phyloP scores from a whole-genome alignment of 495 filamentous ascomycete species.

The Trichocladium antarcticum region DNA sequence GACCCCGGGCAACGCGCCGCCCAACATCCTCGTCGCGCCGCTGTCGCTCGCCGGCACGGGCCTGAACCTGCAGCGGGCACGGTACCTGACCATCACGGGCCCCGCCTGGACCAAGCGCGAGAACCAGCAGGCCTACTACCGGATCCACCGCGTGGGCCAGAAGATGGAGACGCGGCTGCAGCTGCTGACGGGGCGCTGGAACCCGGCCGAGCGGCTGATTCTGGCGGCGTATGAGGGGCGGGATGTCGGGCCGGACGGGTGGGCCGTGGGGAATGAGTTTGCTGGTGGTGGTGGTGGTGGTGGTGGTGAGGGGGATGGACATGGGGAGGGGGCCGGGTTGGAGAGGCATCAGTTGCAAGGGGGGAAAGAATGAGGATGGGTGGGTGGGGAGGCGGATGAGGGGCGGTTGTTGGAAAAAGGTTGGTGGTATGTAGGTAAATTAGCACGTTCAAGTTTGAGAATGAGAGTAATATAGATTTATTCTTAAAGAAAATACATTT shows the following conservation, averaged over 20 bases:
- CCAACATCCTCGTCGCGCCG: slow-evolving; percentile 19
- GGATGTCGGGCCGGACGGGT: background rate
- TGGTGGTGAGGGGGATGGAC: background rate
- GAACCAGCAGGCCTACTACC: slow-evolving; percentile 22
- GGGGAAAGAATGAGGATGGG: background rate
- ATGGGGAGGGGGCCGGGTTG: background rate
- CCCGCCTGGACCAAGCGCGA: slow-evolving; percentile 21
- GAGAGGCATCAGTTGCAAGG: slow-evolving; percentile 9
- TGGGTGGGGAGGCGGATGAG: background rate
- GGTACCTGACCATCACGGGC: slow-evolving; percentile 18
- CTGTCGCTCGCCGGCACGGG: slow-evolving; percentile 19
- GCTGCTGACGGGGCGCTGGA: slow-evolving; percentile 15
- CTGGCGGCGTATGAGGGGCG: slow-evolving; percentile 10
- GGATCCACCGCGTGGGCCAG: slow-evolving; percentile 21
- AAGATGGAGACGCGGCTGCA: slow-evolving; percentile 7
- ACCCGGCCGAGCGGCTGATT: slow-evolving; percentile 16
- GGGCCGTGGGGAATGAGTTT: slow-evolving; percentile 3
- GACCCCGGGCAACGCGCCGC: slow-evolving; percentile 9
- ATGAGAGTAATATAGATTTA: too few species aligned
- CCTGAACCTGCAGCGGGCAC: slow-evolving; percentile 20
- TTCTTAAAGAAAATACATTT: too few species aligned
- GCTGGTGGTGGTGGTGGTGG: background rate
- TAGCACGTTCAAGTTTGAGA: too few species aligned
- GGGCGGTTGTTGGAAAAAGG: too few species aligned
- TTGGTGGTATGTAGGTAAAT: too few species aligned